Conservation (phyloP, 768 basidiomycete genomes). For the Tremella mesenterica region DNA sequence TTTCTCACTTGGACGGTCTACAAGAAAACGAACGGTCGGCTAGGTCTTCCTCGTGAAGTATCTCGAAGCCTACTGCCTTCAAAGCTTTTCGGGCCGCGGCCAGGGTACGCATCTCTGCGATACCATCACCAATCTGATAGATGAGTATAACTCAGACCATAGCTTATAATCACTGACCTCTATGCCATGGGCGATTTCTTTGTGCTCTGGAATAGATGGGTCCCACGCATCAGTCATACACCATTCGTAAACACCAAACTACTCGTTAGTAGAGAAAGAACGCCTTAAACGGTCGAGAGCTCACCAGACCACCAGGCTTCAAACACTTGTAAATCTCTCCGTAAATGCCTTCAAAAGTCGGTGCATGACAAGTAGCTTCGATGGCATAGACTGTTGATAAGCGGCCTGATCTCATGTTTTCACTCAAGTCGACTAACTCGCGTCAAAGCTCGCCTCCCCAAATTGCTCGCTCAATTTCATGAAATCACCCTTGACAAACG, state of each 20-base stretch:
- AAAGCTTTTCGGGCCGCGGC: constrained; percentile 64
- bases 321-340: constrained; percentile 84
- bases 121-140: constrained; percentile 73
- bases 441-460: constrained; percentile 87
- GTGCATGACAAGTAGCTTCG: constrained; percentile 95
- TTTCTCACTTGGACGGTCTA: not conserved
- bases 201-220: constrained; percentile 72
- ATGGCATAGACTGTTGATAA: constrained; percentile 71
- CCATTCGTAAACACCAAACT: constrained; percentile 99
- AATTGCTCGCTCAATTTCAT: constrained; percentile 89
- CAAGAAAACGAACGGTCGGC: constrained; percentile 56
- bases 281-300: constrained; percentile 37
- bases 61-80: constrained; percentile 69
- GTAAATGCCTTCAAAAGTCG: constrained; percentile 91
- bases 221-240: constrained; percentile 93
- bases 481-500: constrained; percentile 87
- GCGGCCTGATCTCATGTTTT: constrained; percentile 1
- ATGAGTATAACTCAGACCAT: not conserved
- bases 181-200: constrained; percentile 78
- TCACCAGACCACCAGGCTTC: constrained; percentile 88
- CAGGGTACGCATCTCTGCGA: constrained; percentile 89
- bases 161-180: constrained; percentile 53
- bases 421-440: constrained; percentile 54
- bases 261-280: not conserved
- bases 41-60: constrained; percentile 88